Base-by-base conservation (phyloP, 495 filamentous ascomycete species). In the Penicillium coffeae region DNA sequence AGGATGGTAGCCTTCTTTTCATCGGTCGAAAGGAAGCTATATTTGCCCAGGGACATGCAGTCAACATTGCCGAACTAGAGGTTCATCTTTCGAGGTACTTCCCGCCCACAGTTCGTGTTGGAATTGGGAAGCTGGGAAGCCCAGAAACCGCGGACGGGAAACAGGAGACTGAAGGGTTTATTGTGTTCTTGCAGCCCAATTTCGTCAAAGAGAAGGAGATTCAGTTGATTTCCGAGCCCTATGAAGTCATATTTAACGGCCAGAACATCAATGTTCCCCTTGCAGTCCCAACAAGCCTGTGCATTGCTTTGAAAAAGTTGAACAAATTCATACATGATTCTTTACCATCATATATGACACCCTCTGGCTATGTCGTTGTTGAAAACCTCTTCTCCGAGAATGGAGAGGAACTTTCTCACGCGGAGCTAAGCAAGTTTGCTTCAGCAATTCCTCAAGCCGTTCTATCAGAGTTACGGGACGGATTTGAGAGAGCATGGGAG, bases 321-420 rank as follows among this genome's bases (percentile, higher is more conserved):
- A 55, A 69, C 53, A 73, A 69, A 25, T 70, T 63, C 22, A 55
- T 64, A 18, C 52, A 47, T 3, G 68, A 71, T 51, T 63, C 59
- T 18, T 50, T 71, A 2, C 68, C 70, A 9, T 62, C 68, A 0
- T 70, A 73, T 45, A 71, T 76, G 71, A 46, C 62, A 3, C 72
- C 72, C 0, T 64, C 60, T 20, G 51, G 55, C 0, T 73, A 71
- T 37, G 40, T 76, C 15, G 52, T 68, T 7, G 30, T 73, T 22
- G 58, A 66, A 19, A 51, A 59, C 35, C 47, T 70, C 13, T 65
- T 65, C 1, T 47, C 41, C 19, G 40, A 45, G 8, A 43, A 30
- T 7, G 65, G 51, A 13, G 45, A 62, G 20, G 39, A 58, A 7
- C 62, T 70, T 15, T 32, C 21, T 25, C 65, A 60, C 15, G 34